A percentile compares a stretch with the other conserved stretches of the same genome.
phyloP scores from a whole-genome alignment of 768 basidiomycete species.

The Cystofilobasidium bisporidii region DNA sequence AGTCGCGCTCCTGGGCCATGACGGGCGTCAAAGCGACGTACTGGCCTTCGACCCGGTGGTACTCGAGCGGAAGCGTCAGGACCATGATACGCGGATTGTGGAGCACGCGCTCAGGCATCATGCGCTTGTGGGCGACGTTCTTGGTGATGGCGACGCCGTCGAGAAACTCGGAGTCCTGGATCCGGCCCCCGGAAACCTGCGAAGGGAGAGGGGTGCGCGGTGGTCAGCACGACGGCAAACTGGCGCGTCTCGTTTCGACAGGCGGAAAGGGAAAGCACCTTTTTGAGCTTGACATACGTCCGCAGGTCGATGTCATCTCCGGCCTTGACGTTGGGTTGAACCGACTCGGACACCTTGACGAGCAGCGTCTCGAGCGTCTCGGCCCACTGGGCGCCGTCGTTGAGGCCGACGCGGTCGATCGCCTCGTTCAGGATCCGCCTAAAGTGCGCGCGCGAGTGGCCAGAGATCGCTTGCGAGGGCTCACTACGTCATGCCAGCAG shows the following conservation, averaged over 20 bases:
- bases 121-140: slow-evolving; percentile 91
- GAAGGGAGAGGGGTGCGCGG: neutral
- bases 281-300: slow-evolving; percentile 94
- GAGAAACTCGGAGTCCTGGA: slow-evolving; percentile 84
- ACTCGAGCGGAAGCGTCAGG: slow-evolving; percentile 84
- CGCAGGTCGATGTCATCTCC: slow-evolving; percentile 92
- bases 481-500: slow-evolving; percentile 22
- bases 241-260: neutral
- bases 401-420: slow-evolving; percentile 69
- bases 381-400: slow-evolving; percentile 80
- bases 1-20: slow-evolving; percentile 83
- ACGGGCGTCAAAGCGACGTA: slow-evolving; percentile 88
- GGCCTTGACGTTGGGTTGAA: slow-evolving; percentile 46
- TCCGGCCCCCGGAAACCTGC: slow-evolving; percentile 70
- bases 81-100: slow-evolving; percentile 88
- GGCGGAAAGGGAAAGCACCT: slow-evolving; percentile 45
- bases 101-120: slow-evolving; percentile 48
- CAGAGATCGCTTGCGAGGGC: slow-evolving; percentile 38
- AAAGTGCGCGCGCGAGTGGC: slow-evolving; percentile 79
- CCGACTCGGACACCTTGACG: slow-evolving; percentile 71
- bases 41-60: slow-evolving; percentile 67
- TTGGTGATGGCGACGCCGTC: slow-evolving; percentile 95
- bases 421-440: slow-evolving; percentile 86
- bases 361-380: slow-evolving; percentile 69
- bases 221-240: neutral